A percentile compares a stretch with the other conserved stretches of the same genome.
Evolutionary conservation across 768 basidiomycete genomes (phyloP).

Genomic region (Mycena galopus): DNA sequence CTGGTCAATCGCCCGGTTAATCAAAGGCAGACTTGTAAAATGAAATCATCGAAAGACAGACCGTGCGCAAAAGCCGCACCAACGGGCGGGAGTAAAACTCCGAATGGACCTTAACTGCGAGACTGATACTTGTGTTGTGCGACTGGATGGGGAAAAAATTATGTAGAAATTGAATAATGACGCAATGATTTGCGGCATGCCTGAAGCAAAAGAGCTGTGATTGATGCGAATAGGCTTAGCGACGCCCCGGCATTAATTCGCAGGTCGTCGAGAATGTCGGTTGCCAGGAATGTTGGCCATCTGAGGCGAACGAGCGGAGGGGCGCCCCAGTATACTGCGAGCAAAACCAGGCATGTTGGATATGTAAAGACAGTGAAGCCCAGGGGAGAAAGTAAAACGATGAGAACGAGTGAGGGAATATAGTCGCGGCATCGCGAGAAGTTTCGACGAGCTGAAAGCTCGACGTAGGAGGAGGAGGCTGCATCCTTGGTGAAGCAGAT

Average conservation of each 20-base stretch:
- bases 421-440: conserved; percentile 21
- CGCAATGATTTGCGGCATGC: neutral
- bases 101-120: conserved; percentile 26
- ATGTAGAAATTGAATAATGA: neutral
- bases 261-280: conserved; percentile 23
- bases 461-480: neutral
- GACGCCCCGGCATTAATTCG: conserved; percentile 27
- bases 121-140: conserved; percentile 24
- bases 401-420: neutral
- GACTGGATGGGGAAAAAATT: neutral
- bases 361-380: conserved; percentile 11
- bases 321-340: conserved; percentile 10
- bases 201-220: conserved; percentile 27
- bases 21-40: neutral
- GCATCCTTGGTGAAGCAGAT: conserved; percentile 8
- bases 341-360: neutral
- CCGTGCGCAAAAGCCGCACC: conserved; percentile 29
- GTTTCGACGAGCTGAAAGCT: conserved; percentile 14
- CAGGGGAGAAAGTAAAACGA: conserved; percentile 3
- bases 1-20: neutral
- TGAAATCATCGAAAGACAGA: neutral
- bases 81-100: conserved; percentile 26
- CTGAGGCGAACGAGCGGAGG: conserved; percentile 22
- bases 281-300: conserved; percentile 28
- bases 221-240: conserved; percentile 21